Conservation (phyloP, 164 flowering plant genomes). For the Nymphaea colorata region DNA sequence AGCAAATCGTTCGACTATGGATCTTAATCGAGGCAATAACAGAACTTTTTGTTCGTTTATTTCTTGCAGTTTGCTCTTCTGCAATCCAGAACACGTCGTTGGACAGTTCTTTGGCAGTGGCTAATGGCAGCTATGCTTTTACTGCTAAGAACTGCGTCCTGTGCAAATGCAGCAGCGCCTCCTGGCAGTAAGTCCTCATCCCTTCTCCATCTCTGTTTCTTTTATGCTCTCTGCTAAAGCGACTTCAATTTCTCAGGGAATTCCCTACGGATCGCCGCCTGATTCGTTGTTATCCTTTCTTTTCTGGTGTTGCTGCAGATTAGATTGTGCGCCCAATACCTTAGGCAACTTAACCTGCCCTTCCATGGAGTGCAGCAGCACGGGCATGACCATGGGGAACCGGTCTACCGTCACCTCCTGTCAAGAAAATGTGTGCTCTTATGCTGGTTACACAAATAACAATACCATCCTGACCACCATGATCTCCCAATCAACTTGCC, state of each 20-base stretch:
- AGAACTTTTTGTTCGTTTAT: not conserved
- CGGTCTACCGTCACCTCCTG: conserved; percentile 12
- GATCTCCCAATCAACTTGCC: conserved; percentile 25
- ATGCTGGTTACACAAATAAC: conserved; percentile 6
- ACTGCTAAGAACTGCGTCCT: conserved; percentile 58
- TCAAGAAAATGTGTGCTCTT: conserved; percentile 31
- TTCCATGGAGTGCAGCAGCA: conserved; percentile 26
- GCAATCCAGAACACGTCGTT: conserved; percentile 21
- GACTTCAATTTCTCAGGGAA: not conserved
- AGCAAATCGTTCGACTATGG: not conserved
- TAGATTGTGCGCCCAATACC: conserved; percentile 19
- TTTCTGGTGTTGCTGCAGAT: conserved; percentile 47
- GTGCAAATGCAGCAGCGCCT: conserved; percentile 36
- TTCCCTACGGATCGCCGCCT: no score
- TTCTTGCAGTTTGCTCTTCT: conserved; percentile 46
- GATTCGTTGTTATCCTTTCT: not conserved
- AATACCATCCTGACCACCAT: conserved; percentile 25
- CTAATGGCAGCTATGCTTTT: conserved; percentile 39
- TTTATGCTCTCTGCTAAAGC: not conserved
- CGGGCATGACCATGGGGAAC: conserved; percentile 22
- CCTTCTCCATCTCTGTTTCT: not conserved
- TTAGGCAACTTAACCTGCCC: conserved; percentile 34
- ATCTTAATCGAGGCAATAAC: not conserved
- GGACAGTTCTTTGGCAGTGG: conserved; percentile 38
- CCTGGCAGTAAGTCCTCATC: not conserved